Conservation (phyloP, 1,139 yeast genomes). For the Blastobotrys arbuscula region DNA sequence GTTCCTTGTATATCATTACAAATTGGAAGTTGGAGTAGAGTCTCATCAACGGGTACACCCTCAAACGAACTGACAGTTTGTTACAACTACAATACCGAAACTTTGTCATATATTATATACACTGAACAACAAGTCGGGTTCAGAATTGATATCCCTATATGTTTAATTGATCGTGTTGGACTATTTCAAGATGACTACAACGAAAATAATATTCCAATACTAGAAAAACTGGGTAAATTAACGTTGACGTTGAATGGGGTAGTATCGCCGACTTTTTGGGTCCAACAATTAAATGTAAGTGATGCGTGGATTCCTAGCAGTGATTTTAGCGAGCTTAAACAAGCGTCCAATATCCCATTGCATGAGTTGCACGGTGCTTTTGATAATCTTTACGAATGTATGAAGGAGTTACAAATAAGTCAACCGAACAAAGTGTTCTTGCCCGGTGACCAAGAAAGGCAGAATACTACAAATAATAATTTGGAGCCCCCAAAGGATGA, state of each 20-base stretch:
- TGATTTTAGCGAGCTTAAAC: constrained; percentile 30
- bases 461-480: background rate
- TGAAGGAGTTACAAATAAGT: constrained; percentile 21
- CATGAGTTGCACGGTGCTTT: constrained; percentile 28
- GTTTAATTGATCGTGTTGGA: constrained; percentile 20
- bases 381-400: constrained; percentile 18
- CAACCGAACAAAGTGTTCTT: constrained; percentile 22
- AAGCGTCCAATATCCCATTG: constrained; percentile 24
- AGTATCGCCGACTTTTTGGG: background rate
- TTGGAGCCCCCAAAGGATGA: too few relatives aligned
- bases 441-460: too few relatives aligned
- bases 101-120: constrained; percentile 25
- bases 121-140: constrained; percentile 24
- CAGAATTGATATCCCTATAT: constrained; percentile 26
- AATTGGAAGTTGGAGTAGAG: constrained; percentile 33
- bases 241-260: background rate
- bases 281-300: background rate
- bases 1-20: constrained; percentile 24
- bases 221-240: background rate
- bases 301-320: background rate
- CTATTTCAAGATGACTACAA: constrained; percentile 5
- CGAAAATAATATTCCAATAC: background rate
- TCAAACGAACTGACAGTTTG: constrained; percentile 23
- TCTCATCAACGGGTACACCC: constrained; percentile 19
- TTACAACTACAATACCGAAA: constrained; percentile 23